phyloP scores from a whole-genome alignment of 2,329 filamentous ascomycete species.

The Grosmannia clavigera region DNA sequence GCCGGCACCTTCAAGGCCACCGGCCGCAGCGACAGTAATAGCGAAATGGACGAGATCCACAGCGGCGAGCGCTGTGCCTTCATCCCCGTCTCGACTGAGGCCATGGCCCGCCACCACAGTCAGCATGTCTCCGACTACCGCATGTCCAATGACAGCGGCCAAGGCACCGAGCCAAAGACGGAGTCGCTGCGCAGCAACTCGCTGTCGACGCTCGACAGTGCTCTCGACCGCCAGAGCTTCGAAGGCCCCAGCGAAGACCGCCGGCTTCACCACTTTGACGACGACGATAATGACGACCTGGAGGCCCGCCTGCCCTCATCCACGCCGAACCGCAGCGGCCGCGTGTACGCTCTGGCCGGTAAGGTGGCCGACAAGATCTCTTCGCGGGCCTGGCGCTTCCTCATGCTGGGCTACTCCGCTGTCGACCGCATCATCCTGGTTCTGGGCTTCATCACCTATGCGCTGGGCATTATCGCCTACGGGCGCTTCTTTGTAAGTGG shows the following conservation, averaged over 20 bases:
- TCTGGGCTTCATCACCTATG: constrained; percentile 61
- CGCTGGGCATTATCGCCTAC: constrained; percentile 63
- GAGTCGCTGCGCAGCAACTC: constrained; percentile 55
- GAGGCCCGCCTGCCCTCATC: constrained; percentile 22
- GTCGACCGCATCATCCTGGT: constrained; percentile 68
- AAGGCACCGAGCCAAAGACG: constrained; percentile 59
- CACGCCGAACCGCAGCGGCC: constrained; percentile 28
- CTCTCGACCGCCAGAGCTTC: constrained; percentile 26
- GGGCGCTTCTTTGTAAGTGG: constrained; percentile 69
- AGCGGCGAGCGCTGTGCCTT: constrained; percentile 43
- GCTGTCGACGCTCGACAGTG: constrained; percentile 43
- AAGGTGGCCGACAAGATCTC: constrained; percentile 45
- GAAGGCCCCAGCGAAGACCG: constrained; percentile 20
- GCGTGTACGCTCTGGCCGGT: constrained; percentile 38
- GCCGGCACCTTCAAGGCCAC: constrained; percentile 28
- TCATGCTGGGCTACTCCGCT: constrained; percentile 50
- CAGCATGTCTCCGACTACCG: constrained; percentile 28
- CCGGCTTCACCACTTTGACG: constrained; percentile 24
- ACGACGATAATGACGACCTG: constrained; percentile 27
- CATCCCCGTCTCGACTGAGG: constrained; percentile 46
- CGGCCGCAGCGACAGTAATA: background rate
- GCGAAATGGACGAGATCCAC: constrained; percentile 14
- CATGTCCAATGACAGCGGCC: constrained; percentile 58
- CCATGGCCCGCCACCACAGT: constrained; percentile 36
- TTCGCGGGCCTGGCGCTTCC: constrained; percentile 40